Evolutionary conservation across 345 rosid species (phyloP).

Genomic region (Hevea brasiliensis): DNA sequence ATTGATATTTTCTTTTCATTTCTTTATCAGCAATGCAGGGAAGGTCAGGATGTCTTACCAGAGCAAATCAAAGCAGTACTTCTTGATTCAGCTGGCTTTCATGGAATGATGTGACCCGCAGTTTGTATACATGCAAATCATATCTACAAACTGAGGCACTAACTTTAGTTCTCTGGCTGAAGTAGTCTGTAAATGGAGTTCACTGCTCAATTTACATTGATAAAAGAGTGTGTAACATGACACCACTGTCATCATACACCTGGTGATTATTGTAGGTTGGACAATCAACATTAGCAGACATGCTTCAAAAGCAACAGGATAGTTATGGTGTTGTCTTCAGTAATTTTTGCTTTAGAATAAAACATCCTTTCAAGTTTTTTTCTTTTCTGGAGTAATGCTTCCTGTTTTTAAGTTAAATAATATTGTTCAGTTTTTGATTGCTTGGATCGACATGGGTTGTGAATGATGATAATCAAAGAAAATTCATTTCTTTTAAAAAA

Average conservation of each 20-base stretch:
- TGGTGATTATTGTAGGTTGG: slow-evolving; percentile 4
- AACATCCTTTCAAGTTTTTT: not conserved
- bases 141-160: slow-evolving; percentile 17
- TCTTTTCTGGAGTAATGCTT: not conserved
- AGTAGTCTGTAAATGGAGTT: slow-evolving; percentile 24
- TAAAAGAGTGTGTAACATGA: not conserved
- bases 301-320: slow-evolving; percentile 7
- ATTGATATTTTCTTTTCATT: slow-evolving; percentile 7
- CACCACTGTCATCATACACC: not conserved
- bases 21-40: slow-evolving; percentile 76
- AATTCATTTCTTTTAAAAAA: too few relatives aligned
- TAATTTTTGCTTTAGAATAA: slow-evolving; percentile 16
- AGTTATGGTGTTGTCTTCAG: slow-evolving; percentile 14
- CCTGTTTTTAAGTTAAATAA: too few relatives aligned
- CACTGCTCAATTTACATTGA: not conserved
- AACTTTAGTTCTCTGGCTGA: slow-evolving; percentile 26
- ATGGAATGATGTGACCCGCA: slow-evolving; percentile 35
- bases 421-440: too few relatives aligned
- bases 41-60: slow-evolving; percentile 76
- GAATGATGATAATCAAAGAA: too few relatives aligned
- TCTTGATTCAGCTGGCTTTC: slow-evolving; percentile 78
- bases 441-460: too few relatives aligned
- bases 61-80: slow-evolving; percentile 95
- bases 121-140: slow-evolving; percentile 10
- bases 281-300: slow-evolving; percentile 14